Evolutionary conservation across 768 basidiomycete species (phyloP), one percentile per base, ranked within the genome.

Genomic region (Pleurotus djamor): DNA sequence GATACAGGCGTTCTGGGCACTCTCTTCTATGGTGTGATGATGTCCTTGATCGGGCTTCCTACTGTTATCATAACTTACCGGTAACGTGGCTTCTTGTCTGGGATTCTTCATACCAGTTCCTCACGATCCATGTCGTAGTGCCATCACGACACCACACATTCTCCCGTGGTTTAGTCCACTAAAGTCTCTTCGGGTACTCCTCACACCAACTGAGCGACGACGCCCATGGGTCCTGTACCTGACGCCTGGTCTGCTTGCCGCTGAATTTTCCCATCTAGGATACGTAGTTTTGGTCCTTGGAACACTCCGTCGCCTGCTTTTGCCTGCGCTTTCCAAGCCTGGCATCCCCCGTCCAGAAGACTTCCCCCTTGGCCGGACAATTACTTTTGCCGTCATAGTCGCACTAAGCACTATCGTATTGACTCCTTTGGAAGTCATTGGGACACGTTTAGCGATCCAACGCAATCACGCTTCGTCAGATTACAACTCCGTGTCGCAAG

Each of bases 71-170:
- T 95, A 51, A 89, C 91, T 1, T 89, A 91, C 68, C 79, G 91
- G 92, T 91, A 28, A 70, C 48, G 83, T 61, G 33, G 33, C 14
- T 49, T 51, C 54, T 35, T 7, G 41, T 8, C 45, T 60, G 48
- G 21, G 21, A 28, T 28, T 28, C 14, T 60, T 9, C 41, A 35
- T 35, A 21, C 28, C 32, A 16, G 47, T 17, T 16, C 21, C 60
- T 16, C n/a, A 47, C 59, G 50, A 13, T 48, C 28, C 59, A 32
- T 41, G 54, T 28, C 21, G 17, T 63, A 94, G 92, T 44, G 82
- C 93, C 2, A 89, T 94, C 62, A 92, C 89, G 1, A 94, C 93
- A 1, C 92, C 92, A 0, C 84, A 90, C 71, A 86, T 81, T 67
- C 76, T 95, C 36, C 81, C 87, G 2, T 92, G 83, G 66, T 79